phyloP scores from a whole-genome alignment of 2,329 filamentous ascomycete species.

The Nannizziopsis barbatae region DNA sequence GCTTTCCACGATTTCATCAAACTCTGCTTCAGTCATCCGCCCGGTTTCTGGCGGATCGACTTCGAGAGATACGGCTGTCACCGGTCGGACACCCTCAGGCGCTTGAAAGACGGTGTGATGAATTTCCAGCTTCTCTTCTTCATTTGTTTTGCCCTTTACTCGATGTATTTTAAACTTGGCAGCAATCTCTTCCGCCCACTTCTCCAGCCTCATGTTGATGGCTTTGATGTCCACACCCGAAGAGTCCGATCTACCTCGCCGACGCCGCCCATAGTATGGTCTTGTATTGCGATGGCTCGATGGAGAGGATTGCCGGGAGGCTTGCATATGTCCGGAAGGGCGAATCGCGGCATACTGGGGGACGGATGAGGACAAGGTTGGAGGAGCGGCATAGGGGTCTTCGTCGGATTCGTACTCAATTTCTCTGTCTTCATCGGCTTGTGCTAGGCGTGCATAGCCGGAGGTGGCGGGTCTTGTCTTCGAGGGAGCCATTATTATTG shows the following conservation, averaged over 20 bases:
- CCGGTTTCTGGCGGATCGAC: conserved; percentile 42
- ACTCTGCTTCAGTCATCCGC: conserved; percentile 65
- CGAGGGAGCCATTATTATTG: conserved; percentile 22
- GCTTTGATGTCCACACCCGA: conserved; percentile 95
- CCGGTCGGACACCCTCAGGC: conserved; percentile 73
- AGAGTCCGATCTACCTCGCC: conserved; percentile 55
- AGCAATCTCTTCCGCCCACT: conserved; percentile 97
- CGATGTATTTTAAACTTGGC: conserved; percentile 86
- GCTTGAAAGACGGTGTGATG: conserved; percentile 95
- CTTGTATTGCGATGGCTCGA: conserved; percentile 32
- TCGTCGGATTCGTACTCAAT: conserved; percentile 46
- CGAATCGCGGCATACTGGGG: conserved; percentile 54
- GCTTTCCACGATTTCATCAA: conserved; percentile 79
- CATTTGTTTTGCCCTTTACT: conserved; percentile 59
- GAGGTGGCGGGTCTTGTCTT: conserved; percentile 57
- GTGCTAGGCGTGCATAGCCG: conserved; percentile 73
- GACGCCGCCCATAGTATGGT: conserved; percentile 36
- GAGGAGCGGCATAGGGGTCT: conserved; percentile 43
- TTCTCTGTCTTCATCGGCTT: conserved; percentile 54
- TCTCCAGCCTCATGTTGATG: conserved; percentile 87
- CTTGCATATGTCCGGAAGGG: conserved; percentile 42
- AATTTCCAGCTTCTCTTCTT: conserved; percentile 85
- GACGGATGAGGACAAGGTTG: conserved; percentile 44
- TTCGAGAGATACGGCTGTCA: conserved; percentile 63
- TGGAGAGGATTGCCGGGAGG: conserved; percentile 28